Evolutionary conservation across 345 rosid genomes (phyloP), one percentile per base, ranked within the genome.

Genomic region (Brassica cretica): DNA sequence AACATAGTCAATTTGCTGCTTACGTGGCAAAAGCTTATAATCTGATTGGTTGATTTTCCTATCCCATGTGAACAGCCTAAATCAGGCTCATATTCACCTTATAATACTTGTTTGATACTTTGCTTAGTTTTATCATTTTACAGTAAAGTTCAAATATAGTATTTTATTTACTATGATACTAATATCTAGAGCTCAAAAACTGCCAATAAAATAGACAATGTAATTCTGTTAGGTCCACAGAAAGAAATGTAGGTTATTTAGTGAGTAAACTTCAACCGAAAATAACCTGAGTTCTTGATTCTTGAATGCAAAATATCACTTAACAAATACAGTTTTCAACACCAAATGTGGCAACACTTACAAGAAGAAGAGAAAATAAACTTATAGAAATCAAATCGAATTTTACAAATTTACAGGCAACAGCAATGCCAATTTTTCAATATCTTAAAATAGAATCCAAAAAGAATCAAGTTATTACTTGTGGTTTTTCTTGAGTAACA

Each of bases 401-500:
- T 68, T 74, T 12, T 39, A 74, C 71, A 74, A 79, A 74, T 69
- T 59, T 74, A 79, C 71, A 68, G 16, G 68, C 33, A 74, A 39
- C 5, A 59, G 41, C 58, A 56, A 65, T 32, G 65, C 59, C 44
- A 33, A 6, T 33, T 5, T 44, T 63, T 62, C 21, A 70, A 29
- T 41, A 56, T 65, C 11, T 58, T 71, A 72, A 39, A 18, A 10
- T 8, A 51, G 3, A 51, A 63, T 19, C n/a, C 8, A 37, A 39
- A 61, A 70, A 69, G 62, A 53, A 55, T 14, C 66, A 7, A 5
- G 55, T 56, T 46, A 32, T 70, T 65, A 88, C 82, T 89, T 87
- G 66, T 90, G 93, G 66, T 94, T 89, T 82, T 91, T 95, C 90
- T 91, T 95, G 92, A 96, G 94, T 73, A 95, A 75, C 21, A 88